phyloP scores from a whole-genome alignment of 2,329 filamentous ascomycete genomes.

The Samsoniella hepiali region DNA sequence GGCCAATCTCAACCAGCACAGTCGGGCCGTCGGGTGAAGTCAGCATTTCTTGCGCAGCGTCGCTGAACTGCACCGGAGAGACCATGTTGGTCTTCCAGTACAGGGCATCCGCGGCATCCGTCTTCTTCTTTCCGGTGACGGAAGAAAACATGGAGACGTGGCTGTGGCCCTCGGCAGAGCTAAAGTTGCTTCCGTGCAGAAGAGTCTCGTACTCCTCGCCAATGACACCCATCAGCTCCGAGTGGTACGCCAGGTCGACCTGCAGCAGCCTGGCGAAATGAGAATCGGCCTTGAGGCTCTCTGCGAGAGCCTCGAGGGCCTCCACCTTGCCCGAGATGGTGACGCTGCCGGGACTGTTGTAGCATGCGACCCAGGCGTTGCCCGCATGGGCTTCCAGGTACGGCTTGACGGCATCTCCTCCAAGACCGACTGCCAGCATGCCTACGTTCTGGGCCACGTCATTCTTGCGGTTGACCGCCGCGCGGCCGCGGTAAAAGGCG shows the following conservation, averaged over 20 bases:
- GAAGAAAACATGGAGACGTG: conserved; percentile 7
- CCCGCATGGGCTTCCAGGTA: background rate
- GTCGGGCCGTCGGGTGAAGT: background rate
- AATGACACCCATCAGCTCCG: conserved; percentile 39
- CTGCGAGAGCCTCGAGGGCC: conserved; percentile 38
- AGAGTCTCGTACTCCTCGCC: conserved; percentile 4
- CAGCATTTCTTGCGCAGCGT: conserved; percentile 16
- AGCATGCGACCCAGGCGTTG: conserved; percentile 21
- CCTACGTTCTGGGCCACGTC: conserved; percentile 38
- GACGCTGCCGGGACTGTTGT: conserved; percentile 46
- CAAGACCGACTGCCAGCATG: conserved; percentile 33
- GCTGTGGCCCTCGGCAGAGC: background rate
- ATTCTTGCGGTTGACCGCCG: conserved; percentile 11
- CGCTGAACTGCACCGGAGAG: conserved; percentile 19
- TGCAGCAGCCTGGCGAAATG: conserved; percentile 42
- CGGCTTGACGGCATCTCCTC: background rate
- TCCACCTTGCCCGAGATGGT: conserved; percentile 33
- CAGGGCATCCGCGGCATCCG: conserved; percentile 1
- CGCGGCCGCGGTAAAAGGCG: conserved; percentile 30
- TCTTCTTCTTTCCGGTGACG: conserved; percentile 7
- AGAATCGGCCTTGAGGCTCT: conserved; percentile 32
- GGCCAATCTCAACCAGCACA: conserved; percentile 6
- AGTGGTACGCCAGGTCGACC: conserved; percentile 47
- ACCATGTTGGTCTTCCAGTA: conserved; percentile 23
- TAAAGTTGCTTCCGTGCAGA: background rate